Evolutionary conservation across 768 basidiomycete species (phyloP), one percentile per base, ranked within the genome.

Genomic region (Mycena vitilis): DNA sequence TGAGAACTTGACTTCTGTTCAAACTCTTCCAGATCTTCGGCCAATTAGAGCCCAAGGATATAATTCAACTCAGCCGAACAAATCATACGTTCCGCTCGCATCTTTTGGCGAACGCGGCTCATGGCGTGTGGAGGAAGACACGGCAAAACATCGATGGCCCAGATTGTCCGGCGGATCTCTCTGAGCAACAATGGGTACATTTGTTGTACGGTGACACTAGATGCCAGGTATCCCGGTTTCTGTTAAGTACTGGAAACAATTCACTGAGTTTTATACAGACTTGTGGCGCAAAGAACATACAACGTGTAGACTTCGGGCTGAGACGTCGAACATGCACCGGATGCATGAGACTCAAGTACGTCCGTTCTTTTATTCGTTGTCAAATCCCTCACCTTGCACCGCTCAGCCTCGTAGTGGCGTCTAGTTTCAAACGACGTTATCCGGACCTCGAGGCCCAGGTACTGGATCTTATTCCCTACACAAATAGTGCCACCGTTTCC

Each of bases 381-480:
- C 44, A 16, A 22, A n/a, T 5, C 23, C 8, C 9, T 18, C 37
- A 45, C 47, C 23, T 34, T 15, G n/a, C 11, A 34, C 48, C 15
- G 4, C 3, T n/a, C 54, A 83, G 82, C 58, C 73, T 77, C 34
- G 73, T 80, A 8, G 73, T 69, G 10, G 66, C 59, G n/a, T 71
- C 64, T n/a, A 75, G 70, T 15, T 79, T 78, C 66, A 53, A 54
- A 10, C 63, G n/a, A 0, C 34, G 45, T 11, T 82, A 75, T 63
- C 79, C 80, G 1, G 67, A 73, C 22, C 67, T 74, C n/a, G 75
- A 80, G 18, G 37, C 40, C 11, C 61, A 63, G 6, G 66, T 81
- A 22, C 62, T 81, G 12, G 72, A 78, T 8, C 68, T 81, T 22
- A 64, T 80, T 23, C 78, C 75, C 5, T 71, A 77, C 63, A 82